Evolutionary conservation across 441 rosid genomes (phyloP).

Genomic region (Croton laevigatus): DNA sequence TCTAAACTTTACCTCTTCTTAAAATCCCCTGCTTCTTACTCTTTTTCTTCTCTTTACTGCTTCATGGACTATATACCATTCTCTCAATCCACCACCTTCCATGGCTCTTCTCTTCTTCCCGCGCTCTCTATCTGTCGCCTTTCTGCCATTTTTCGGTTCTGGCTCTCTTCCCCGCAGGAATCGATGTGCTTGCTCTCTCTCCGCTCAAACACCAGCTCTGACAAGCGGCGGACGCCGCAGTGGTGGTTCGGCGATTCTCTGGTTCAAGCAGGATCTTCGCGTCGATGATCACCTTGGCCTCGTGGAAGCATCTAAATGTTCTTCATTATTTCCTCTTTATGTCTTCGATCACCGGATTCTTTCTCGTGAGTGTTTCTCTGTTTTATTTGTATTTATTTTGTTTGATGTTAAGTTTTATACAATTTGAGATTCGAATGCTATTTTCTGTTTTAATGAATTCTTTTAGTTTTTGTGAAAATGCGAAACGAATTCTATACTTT

Average conservation of each 20-base stretch:
- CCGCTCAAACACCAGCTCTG: constrained; percentile 17
- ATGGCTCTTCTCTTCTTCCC: constrained; percentile 47
- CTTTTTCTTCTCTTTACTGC: not conserved
- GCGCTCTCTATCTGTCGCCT: constrained; percentile 28
- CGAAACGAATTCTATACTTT: not conserved
- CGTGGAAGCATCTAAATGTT: constrained; percentile 44
- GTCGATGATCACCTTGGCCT: constrained; percentile 86
- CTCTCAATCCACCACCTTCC: constrained; percentile 10
- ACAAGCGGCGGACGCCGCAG: constrained; percentile 12
- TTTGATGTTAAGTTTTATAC: not conserved
- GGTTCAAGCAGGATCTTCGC: constrained; percentile 97
- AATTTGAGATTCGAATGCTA: not conserved
- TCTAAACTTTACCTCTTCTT: not conserved
- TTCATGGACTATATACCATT: constrained; percentile 34
- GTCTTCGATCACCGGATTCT: constrained; percentile 79
- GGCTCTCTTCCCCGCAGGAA: constrained; percentile 6
- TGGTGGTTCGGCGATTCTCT: constrained; percentile 48
- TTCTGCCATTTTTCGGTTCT: constrained; percentile 2
- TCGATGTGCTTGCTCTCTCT: constrained; percentile 28
- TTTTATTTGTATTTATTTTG: not conserved
- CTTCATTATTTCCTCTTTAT: constrained; percentile 64
- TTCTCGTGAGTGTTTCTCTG: constrained; percentile 43
- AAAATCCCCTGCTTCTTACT: not conserved
- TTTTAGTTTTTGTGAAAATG: not conserved
- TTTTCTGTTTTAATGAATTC: not conserved